A percentile compares a stretch with the other conserved stretches of the same genome.
Evolutionary conservation across 148 eudicot genomes (phyloP).

Genomic region (Rhododendron molle): DNA sequence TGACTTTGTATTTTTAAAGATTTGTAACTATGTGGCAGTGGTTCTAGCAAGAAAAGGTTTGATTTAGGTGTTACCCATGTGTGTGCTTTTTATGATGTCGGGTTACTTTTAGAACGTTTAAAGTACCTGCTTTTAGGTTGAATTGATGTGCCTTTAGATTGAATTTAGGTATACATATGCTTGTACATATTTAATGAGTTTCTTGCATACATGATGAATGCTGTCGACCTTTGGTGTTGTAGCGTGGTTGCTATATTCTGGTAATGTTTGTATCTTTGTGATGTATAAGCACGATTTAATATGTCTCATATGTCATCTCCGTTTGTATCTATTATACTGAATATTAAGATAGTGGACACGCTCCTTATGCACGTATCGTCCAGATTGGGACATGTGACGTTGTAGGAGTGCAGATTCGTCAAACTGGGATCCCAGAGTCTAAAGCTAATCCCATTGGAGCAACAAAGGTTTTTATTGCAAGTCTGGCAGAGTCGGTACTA

Average conservation of each 20-base stretch:
- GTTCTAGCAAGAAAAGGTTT: no score
- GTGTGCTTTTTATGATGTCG: no score
- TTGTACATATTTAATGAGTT: neutral
- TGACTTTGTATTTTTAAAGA: no score
- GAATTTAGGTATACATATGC: neutral
- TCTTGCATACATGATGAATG: neutral
- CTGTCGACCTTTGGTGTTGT: neutral
- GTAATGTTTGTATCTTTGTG: neutral
- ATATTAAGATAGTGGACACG: neutral
- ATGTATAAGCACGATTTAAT: neutral
- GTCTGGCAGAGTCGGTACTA: conserved; percentile 82
- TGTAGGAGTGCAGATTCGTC: conserved; percentile 87
- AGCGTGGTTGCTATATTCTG: neutral
- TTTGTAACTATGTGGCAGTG: no score
- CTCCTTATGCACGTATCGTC: conserved; percentile 54
- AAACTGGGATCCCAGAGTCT: conserved; percentile 86
- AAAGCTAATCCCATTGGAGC: conserved; percentile 89
- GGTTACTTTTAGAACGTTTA: no score
- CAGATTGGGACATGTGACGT: conserved; percentile 91
- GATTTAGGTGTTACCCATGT: no score
- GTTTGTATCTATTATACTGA: no score
- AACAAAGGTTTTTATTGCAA: conserved; percentile 85
- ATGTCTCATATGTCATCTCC: no score
- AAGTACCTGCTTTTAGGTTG: no score
- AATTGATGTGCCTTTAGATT: no score